These are phyloP conservation scores for Aspergillus sp. DNA, from an alignment of 2,329 filamentous ascomycete species.

Conservation along the genomic window DNA sequence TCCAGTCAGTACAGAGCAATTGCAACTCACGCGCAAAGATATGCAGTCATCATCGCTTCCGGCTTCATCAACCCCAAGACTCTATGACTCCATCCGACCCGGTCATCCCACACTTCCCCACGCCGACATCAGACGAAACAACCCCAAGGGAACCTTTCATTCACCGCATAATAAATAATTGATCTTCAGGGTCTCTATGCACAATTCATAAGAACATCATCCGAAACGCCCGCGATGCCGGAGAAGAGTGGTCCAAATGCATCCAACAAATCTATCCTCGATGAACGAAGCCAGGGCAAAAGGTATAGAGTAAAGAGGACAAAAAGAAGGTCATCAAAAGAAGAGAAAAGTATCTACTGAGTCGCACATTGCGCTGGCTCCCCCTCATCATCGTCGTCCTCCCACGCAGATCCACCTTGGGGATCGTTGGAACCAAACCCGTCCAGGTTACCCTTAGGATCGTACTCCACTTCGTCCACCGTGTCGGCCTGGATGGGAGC, in stretches of 20 bases:
- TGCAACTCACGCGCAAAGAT: too few relatives aligned
- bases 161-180: not conserved
- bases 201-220: conserved; percentile 3
- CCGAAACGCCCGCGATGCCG: conserved; percentile 31
- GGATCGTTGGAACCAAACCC: conserved; percentile 53
- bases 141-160: too few relatives aligned
- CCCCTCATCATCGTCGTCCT: conserved; percentile 48
- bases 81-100: too few relatives aligned
- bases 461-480: conserved; percentile 83
- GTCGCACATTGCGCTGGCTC: conserved; percentile 49
- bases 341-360: conserved; percentile 35
- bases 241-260: conserved; percentile 13
- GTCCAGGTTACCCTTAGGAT: conserved; percentile 78
- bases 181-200: not conserved
- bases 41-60: too few relatives aligned
- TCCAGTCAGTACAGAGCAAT: too few relatives aligned
- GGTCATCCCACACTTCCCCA: not conserved
- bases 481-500: conserved; percentile 65
- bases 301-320: conserved; percentile 3
- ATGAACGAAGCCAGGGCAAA: conserved; percentile 9
- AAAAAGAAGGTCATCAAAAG: not conserved
- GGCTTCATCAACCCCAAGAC: too few relatives aligned
- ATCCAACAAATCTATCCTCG: conserved; percentile 18
- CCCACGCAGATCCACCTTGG: conserved; percentile 44
- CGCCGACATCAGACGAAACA: not conserved